A percentile compares a stretch with the other conserved stretches of the same genome.
Evolutionary conservation across 495 filamentous ascomycete genomes (phyloP).

Genomic region (Pseudomonodictys pantanalensis): DNA sequence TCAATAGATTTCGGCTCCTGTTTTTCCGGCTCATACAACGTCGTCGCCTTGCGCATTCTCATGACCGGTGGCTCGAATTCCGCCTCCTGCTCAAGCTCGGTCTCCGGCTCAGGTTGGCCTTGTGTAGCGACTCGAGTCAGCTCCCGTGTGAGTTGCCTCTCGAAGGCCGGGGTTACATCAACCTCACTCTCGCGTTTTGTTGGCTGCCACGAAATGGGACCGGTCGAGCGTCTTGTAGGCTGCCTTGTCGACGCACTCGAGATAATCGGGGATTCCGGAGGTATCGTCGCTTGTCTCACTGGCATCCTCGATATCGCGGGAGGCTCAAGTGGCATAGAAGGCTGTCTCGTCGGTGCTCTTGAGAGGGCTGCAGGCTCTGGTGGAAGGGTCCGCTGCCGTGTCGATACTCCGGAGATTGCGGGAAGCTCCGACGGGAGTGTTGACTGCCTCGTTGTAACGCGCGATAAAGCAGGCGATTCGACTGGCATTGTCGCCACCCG

Average conservation of each 20-base stretch:
- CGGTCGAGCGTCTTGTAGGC: background rate
- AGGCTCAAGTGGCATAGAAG: background rate
- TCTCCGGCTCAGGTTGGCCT: background rate
- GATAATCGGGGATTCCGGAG: no score
- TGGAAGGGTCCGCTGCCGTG: no score
- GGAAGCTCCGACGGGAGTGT: no score
- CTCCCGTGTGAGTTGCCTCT: background rate
- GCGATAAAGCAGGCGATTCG: background rate
- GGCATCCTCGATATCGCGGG: background rate
- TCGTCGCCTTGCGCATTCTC: background rate
- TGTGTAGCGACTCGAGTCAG: no score
- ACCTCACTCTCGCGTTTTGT: background rate
- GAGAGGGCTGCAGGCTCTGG: no score
- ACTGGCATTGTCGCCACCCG: background rate
- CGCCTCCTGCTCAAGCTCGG: no score
- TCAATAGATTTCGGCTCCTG: background rate
- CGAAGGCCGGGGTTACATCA: background rate
- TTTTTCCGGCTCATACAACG: background rate
- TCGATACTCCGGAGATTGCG: no score
- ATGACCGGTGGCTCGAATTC: background rate
- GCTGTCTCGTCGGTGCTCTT: no score
- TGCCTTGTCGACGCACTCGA: background rate
- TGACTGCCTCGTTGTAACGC: background rate
- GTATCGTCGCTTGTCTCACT: background rate
- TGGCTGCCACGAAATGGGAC: background rate